phyloP scores from a whole-genome alignment of 257 asterid genomes.

The Gardenia jasminoides region DNA sequence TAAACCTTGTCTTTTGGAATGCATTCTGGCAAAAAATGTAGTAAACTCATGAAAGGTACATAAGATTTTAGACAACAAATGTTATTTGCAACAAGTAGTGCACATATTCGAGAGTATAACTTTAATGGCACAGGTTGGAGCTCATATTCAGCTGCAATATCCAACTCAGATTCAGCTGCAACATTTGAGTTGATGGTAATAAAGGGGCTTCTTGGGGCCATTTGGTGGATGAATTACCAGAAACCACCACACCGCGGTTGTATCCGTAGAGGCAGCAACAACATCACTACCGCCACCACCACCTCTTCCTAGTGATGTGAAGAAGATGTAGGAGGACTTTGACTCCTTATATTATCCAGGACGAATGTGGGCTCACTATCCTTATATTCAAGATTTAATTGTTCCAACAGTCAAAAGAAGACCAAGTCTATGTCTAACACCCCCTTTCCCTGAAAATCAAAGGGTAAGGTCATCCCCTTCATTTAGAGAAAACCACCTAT shows the following conservation, averaged over 20 bases:
- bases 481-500: slow-evolving; percentile 41
- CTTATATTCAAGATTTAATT: slow-evolving; percentile 15
- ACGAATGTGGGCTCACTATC: slow-evolving; percentile 74
- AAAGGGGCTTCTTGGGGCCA: slow-evolving; percentile 78
- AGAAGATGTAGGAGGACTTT: slow-evolving; percentile 66
- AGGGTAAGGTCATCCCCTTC: slow-evolving; percentile 99
- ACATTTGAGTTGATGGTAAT: slow-evolving; percentile 77
- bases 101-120: too few species aligned
- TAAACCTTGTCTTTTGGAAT: too few species aligned
- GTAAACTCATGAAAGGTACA: too few species aligned
- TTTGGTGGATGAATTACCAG: slow-evolving; percentile 64
- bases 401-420: too few species aligned
- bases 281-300: slow-evolving; percentile 37
- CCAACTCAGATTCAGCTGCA: slow-evolving; percentile 45
- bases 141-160: background rate
- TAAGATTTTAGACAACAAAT: too few species aligned
- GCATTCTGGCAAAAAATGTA: too few species aligned
- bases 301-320: slow-evolving; percentile 67
- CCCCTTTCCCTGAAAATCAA: slow-evolving; percentile 88
- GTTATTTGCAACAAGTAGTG: too few species aligned
- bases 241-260: slow-evolving; percentile 82
- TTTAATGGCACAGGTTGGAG: slow-evolving; percentile 43
- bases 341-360: slow-evolving; percentile 72
- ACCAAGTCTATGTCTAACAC: slow-evolving; percentile 61
- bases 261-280: slow-evolving; percentile 45